A percentile compares a stretch with the other conserved stretches of the same genome.
phyloP scores from a whole-genome alignment of 345 rosid species.

The rapeseed (Brassica napus) region Da-Ae NC_063434.1:430001-430500 shows the following conservation, averaged over 20 bases:
- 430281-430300: background rate
- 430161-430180: background rate
- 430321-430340: background rate
- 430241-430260: background rate
- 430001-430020: background rate
- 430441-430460: background rate
- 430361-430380: background rate
- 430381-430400: background rate
- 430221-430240: background rate
- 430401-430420: background rate
- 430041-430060: background rate
- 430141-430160: background rate
- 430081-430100: background rate
- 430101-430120: background rate
- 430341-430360: background rate
- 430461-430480: background rate
- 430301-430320: background rate
- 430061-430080: background rate
- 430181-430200: background rate
- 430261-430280: background rate
- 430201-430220: conserved; percentile 14
- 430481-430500: background rate
- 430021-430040: background rate
- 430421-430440: background rate
- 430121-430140: background rate